Evolutionary conservation across 2,329 filamentous ascomycete species (phyloP), one percentile per base, ranked within the genome.

Genomic region (Xylariaceae sp.): DNA sequence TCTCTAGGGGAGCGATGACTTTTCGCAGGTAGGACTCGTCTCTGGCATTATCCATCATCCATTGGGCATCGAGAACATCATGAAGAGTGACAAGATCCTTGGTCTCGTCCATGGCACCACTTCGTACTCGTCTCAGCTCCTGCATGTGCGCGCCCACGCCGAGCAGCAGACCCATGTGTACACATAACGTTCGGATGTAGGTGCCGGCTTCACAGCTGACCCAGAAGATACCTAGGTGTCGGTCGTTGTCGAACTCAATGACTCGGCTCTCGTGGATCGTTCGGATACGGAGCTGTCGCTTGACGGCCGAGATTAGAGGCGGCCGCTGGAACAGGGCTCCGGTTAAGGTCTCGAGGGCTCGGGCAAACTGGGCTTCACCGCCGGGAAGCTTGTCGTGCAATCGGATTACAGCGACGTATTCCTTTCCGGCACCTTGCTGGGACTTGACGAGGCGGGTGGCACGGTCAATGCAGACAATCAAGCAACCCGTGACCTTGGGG

Each of bases 161-260:
- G 45, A 87, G 78, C 43, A 87, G 75, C 56, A 87, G 78, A 75
- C 91, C 90, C 67, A 99, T 77, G 79, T 98, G 95, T 43, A 98
- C 93, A 77, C 95, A 98, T 46, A 99, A 87, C 40, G 95, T 99
- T 81, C 95, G 90, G 74, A 99, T 98, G 77, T 99, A 99, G 63
- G 95, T 99, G 74, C 95, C 95, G 55, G 92, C 95, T 79, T 99
- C 95, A 77, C 95, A 99, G 78, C 91, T 96, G 68, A 98, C 95
- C 93, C 95, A 98, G 85, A 99, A 99, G 54, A 98, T 93, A 76
- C 90, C 95, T 40, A 99, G 85, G 75, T 98, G 93, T 69, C 95
- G 88, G 71, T 98, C 93, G 73, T 99, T 98, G 81, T 99, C 95
- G 73, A 98, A 99, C 81, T 99, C 95, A 73, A 91, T 86, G 52